Evolutionary conservation across 2,329 filamentous ascomycete genomes (phyloP).

Genomic region (Exophiala sp.): DNA sequence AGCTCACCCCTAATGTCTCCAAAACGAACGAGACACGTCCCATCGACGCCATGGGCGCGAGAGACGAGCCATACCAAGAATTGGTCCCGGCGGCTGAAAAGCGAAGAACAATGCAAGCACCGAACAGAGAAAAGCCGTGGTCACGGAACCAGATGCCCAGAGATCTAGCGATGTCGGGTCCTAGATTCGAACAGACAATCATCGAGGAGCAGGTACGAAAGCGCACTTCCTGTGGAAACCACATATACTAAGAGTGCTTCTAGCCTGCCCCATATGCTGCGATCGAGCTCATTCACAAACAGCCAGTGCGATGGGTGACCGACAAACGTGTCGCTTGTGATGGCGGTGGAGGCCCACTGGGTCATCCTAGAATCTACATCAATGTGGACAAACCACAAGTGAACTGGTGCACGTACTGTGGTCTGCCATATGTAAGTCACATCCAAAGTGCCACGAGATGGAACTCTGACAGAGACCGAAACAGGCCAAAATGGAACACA

Average conservation of each 20-base stretch:
- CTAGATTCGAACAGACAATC: constrained; percentile 95
- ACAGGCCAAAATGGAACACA: constrained; percentile 86
- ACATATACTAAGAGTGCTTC: constrained; percentile 12
- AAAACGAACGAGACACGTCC: constrained; percentile 57
- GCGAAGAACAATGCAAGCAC: constrained; percentile 68
- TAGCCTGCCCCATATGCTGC: constrained; percentile 86
- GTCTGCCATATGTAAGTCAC: constrained; percentile 78
- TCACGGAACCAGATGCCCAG: constrained; percentile 79
- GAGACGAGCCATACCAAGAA: constrained; percentile 56
- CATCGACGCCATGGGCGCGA: constrained; percentile 45
- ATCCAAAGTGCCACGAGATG: constrained; percentile 5
- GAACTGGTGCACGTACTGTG: constrained; percentile 85
- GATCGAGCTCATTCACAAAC: constrained; percentile 93
- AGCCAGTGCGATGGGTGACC: constrained; percentile 90
- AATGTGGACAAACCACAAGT: constrained; percentile 98
- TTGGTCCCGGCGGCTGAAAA: constrained; percentile 53
- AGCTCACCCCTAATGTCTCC: constrained; percentile 54
- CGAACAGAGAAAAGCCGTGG: constrained; percentile 80
- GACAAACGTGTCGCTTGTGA: constrained; percentile 80
- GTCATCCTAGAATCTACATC: constrained; percentile 93
- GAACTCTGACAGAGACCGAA: background rate
- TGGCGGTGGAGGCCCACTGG: constrained; percentile 83
- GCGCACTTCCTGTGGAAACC: constrained; percentile 31
- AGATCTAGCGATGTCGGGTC: constrained; percentile 82
- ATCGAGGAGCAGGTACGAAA: constrained; percentile 75